Percentiles rank a stretch among this genome's conserved stretches.
phyloP scores from a whole-genome alignment of 305 asterid genomes.

The Fraxinus xanthoxyloides region DNA sequence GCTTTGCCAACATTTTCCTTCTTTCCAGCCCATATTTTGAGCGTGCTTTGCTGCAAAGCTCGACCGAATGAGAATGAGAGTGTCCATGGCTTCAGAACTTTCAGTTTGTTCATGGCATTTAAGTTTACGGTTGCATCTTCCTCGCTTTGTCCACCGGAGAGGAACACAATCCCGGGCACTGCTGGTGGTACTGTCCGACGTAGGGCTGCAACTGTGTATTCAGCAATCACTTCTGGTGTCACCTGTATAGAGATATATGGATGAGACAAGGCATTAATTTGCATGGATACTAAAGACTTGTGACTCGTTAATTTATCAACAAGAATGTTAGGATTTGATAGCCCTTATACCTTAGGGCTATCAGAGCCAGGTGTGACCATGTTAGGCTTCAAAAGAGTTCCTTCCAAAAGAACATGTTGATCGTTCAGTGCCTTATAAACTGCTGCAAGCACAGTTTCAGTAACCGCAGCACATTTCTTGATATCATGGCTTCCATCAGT shows the following conservation, averaged over 20 bases:
- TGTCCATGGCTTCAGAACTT: constrained; percentile 73
- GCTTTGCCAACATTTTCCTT: constrained; percentile 67
- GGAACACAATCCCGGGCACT: constrained; percentile 75
- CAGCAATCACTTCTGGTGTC: constrained; percentile 64
- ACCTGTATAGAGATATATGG: constrained; percentile 38
- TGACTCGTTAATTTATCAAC: not conserved
- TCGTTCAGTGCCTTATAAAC: constrained; percentile 79
- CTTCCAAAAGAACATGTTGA: constrained; percentile 84
- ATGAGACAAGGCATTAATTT: not conserved
- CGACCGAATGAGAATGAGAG: constrained; percentile 76
- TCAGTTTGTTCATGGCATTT: constrained; percentile 68
- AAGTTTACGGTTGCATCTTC: constrained; percentile 72
- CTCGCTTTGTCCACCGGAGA: constrained; percentile 90
- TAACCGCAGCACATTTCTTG: constrained; percentile 64
- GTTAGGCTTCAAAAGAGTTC: constrained; percentile 82
- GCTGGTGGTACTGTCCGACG: constrained; percentile 80
- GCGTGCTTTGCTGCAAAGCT: constrained; percentile 82
- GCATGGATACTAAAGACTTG: not conserved
- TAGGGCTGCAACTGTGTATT: constrained; percentile 63
- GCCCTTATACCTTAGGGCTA: constrained; percentile 54
- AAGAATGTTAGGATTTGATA: not conserved
- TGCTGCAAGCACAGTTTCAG: constrained; percentile 73
- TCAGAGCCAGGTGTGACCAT: constrained; percentile 89
- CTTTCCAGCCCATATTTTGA: constrained; percentile 73
- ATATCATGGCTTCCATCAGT: constrained; percentile 72